phyloP scores from a whole-genome alignment of 2,329 filamentous ascomycete species.

The Cyphellophora europaea region DNA sequence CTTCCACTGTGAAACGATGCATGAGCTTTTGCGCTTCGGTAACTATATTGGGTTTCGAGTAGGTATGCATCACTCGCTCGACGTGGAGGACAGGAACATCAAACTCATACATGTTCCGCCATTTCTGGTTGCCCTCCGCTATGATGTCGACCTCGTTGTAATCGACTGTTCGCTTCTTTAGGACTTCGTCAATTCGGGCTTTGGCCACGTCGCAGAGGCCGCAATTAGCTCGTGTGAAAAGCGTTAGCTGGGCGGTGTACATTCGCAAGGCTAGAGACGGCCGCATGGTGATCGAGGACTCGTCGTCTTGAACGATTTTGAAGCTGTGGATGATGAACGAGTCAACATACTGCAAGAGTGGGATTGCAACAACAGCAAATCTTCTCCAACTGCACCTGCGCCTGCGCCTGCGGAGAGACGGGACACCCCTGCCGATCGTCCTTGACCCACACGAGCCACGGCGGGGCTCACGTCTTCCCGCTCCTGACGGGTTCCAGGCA shows the following conservation, averaged over 20 bases:
- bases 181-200: constrained; percentile 43
- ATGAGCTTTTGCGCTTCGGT: constrained; percentile 47
- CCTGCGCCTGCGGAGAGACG: too few species aligned
- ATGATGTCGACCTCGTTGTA: constrained; percentile 53
- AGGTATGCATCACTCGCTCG: constrained; percentile 28
- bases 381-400: too few species aligned
- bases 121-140: constrained; percentile 41
- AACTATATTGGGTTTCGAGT: constrained; percentile 29
- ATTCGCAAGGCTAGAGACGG: constrained; percentile 9
- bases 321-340: too few species aligned
- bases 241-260: constrained; percentile 37
- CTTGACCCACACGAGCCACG: too few species aligned
- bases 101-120: constrained; percentile 54
- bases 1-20: constrained; percentile 51
- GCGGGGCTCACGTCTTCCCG: too few species aligned
- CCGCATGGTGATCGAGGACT: constrained; percentile 11
- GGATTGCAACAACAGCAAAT: too few species aligned
- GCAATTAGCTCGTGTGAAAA: constrained; percentile 53
- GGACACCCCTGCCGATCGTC: too few species aligned
- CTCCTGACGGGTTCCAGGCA: too few species aligned
- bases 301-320: too few species aligned
- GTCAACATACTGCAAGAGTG: too few species aligned
- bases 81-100: constrained; percentile 57
- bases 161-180: constrained; percentile 42
- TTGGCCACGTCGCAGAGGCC: constrained; percentile 54